Evolutionary conservation across 2,329 filamentous ascomycete genomes (phyloP), one percentile per base, ranked within the genome.

Genomic region (Fusarium sp.): DNA sequence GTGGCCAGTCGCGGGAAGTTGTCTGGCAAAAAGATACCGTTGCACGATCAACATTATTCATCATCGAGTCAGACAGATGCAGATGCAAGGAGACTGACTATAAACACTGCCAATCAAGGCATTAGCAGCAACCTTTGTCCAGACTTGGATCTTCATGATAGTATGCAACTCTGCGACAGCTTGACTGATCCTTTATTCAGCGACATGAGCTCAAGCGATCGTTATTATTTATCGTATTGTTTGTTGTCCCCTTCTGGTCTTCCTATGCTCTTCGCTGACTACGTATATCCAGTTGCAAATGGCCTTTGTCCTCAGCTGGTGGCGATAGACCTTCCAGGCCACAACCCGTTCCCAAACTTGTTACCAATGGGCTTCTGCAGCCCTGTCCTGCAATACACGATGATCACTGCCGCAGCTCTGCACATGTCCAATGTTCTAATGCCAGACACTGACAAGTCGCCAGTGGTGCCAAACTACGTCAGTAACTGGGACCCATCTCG

Each of bases 391-490:
- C 61, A 42, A 7, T 42, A 67, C 31, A 67, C 55, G 1, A 42
- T 67, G 39, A 26, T 67, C 7, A 42, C 64, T 15, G 64, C 64
- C 6, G 53, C 64, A 3, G 61, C 64, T 33, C 42, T 56, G 7
- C 64, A 67, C 14, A 59, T 67, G 64, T 65, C 64, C 3, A 67
- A 67, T 30, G 33, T 67, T 11, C 18, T 65, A 7, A 59, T 48
- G 7, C 51, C 45, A 26, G 18, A n/a, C 5, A 14, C 45, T 1
- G 26, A 28, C 3, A 26, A 11, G 20, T 10, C 16, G 6, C 26
- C 5, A 9, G 15, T 18, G 14, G 28, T 22, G 42, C 7, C 5
- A 16, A 6, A 55, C 6, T 2, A 22, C 14, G 14, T 2, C 5
- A 15, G 2, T 15, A 7, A 42, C 22, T 51, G 45, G 24, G 11